Percentiles rank a stretch among this genome's conserved stretches.
Conservation (phyloP, 306 rosid species). For the Canavalia ensiformis region DNA sequence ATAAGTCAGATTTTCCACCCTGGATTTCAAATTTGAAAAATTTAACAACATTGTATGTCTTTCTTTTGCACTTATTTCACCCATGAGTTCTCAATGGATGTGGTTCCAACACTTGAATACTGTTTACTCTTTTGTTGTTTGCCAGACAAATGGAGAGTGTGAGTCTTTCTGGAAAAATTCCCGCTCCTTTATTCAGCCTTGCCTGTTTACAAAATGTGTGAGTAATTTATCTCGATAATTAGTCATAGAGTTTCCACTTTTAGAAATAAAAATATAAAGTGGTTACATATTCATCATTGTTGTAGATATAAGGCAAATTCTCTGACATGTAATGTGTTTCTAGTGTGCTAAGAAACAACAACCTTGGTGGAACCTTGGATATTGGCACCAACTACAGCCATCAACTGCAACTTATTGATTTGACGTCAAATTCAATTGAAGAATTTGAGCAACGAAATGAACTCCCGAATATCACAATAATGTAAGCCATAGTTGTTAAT, state of each 20-base stretch:
- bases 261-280: not conserved
- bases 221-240: conserved; percentile 46
- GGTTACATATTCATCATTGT: not conserved
- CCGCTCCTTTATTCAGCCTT: conserved; percentile 53
- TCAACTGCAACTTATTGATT: conserved; percentile 18
- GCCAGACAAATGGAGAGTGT: conserved; percentile 59
- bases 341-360: conserved; percentile 31
- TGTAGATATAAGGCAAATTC: not conserved
- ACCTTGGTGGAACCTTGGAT: conserved; percentile 41
- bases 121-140: not conserved
- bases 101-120: not conserved
- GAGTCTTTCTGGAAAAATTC: conserved; percentile 52
- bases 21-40: conserved; percentile 33
- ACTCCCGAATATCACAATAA: not conserved
- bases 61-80: conserved; percentile 15
- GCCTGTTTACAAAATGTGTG: conserved; percentile 55
- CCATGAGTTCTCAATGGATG: not conserved
- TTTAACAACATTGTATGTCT: conserved; percentile 48
- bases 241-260: not conserved
- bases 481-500: conserved; percentile 32
- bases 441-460: not conserved
- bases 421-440: conserved; percentile 28
- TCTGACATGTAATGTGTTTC: conserved; percentile 1
- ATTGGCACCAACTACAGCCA: conserved; percentile 37
- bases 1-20: conserved; percentile 47